Percentiles rank a stretch among this genome's conserved stretches.
These are phyloP conservation scores for Fonsecaea pugnacius DNA, from an alignment of 2,329 filamentous ascomycete species.

Conservation along the genomic window DNA sequence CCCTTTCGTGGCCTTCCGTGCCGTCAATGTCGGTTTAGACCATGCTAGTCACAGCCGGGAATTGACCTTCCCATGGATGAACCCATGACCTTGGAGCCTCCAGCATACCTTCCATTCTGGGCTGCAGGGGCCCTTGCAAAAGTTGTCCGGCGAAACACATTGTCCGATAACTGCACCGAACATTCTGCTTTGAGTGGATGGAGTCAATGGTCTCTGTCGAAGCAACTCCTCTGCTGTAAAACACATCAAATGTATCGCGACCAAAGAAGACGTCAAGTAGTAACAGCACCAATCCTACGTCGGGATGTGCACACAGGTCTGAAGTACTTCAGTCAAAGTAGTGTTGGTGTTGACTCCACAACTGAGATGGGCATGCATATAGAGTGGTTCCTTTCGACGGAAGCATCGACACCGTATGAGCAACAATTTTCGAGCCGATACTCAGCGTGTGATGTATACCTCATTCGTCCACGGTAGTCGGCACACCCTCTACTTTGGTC, in stretches of 20 bases:
- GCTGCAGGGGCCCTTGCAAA: not conserved
- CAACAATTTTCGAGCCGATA: not conserved
- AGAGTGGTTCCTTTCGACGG: not conserved
- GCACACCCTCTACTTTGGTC: not conserved
- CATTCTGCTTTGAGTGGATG: not conserved
- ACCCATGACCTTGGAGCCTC: not conserved
- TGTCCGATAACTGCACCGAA: not conserved
- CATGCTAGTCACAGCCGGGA: not conserved
- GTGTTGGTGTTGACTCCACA: too few relatives aligned
- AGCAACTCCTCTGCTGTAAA: not conserved
- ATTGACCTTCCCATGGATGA: not conserved
- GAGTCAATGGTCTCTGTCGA: not conserved
- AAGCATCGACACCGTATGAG: not conserved
- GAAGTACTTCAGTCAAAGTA: not conserved
- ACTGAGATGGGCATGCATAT: too few relatives aligned
- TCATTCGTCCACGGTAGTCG: not conserved
- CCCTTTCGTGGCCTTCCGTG: not conserved
- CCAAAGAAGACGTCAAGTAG: too few relatives aligned
- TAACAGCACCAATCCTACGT: not conserved
- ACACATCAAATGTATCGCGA: not conserved
- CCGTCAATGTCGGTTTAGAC: not conserved
- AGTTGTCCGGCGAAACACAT: too few relatives aligned
- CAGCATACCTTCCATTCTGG: not conserved
- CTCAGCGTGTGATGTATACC: not conserved
- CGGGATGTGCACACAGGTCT: not conserved